These are phyloP conservation scores for Fusarium nodosum DNA, from an alignment of 2,329 filamentous ascomycete genomes.

Conservation along the genomic window DNA sequence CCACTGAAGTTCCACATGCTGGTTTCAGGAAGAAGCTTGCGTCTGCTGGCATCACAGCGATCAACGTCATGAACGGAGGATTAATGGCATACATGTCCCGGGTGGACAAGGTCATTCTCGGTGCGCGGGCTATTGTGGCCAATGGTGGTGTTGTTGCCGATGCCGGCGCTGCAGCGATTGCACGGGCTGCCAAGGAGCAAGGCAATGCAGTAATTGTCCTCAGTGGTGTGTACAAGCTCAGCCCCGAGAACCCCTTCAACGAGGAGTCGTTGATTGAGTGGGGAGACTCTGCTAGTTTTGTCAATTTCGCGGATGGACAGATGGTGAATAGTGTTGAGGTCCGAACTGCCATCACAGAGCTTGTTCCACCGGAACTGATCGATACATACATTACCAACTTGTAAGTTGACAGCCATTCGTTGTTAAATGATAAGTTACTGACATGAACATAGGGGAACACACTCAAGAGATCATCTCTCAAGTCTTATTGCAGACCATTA, in stretches of 20 bases:
- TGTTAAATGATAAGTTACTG: neutral
- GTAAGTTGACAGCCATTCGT: slow-evolving; percentile 55
- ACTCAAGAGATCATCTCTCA: slow-evolving; percentile 79
- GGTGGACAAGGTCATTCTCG: slow-evolving; percentile 94
- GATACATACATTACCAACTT: slow-evolving; percentile 87
- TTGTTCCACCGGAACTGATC: slow-evolving; percentile 80
- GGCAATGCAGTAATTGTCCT: slow-evolving; percentile 89
- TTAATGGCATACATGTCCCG: slow-evolving; percentile 95
- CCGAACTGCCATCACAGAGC: slow-evolving; percentile 84
- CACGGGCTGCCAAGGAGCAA: slow-evolving; percentile 85
- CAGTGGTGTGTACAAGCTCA: slow-evolving; percentile 93
- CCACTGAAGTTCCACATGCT: slow-evolving; percentile 59
- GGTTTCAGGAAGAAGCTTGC: slow-evolving; percentile 82
- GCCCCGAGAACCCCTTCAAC: slow-evolving; percentile 88
- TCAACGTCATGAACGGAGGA: slow-evolving; percentile 86
- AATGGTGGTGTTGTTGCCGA: slow-evolving; percentile 90
- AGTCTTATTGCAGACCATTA: slow-evolving; percentile 82
- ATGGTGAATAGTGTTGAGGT: slow-evolving; percentile 84
- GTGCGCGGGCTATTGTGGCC: slow-evolving; percentile 87
- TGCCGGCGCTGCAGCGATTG: slow-evolving; percentile 85
- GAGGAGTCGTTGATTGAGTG: slow-evolving; percentile 87
- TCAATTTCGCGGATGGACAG: slow-evolving; percentile 82
- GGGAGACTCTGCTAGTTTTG: slow-evolving; percentile 82
- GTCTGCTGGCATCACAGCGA: slow-evolving; percentile 82
- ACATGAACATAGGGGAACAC: slow-evolving; percentile 66